Evolutionary conservation across 2,329 filamentous ascomycete genomes (phyloP), one percentile per base, ranked within the genome.

Genomic region (Nemania sp.): DNA sequence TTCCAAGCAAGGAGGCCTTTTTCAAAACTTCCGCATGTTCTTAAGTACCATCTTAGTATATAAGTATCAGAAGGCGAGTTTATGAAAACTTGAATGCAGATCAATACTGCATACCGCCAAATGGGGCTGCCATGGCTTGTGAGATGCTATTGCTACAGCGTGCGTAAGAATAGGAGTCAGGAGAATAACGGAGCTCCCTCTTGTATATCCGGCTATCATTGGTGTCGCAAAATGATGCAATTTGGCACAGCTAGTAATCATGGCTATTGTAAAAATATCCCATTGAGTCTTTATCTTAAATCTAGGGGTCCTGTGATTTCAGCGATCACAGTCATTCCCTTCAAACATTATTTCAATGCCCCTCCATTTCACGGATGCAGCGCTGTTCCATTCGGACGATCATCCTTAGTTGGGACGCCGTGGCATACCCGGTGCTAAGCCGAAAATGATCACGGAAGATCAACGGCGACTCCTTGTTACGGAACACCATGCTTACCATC

Each of bases 381-480:
- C 35, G 18, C 9, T 12, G 18, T 40, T 55, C 45, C 47, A 18
- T 42, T 32, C 56, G 42, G 56, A 45, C n/a, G 5, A 59, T 40
- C 20, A 4, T 32, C 34, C 12, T 37, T 6, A 40, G 39, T n/a
- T 25, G 5, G 34, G 21, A 37, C 42, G 29, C 49, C 46, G 25
- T 32, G 18, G 35, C 21, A 34, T 7, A 25, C 13, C 42, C 52
- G 42, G 37, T 55, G 35, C 60, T 62, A 62, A 49, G 55, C 60
- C 60, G 46, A 62, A 62, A 62, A 48, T 6, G 35, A 45, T 9
- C 11, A 49, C 60, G 60, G 60, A 62, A 59, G 55, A 48, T 55
- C 25, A 32, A 37, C 18, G 32, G 39, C 43, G 11, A 10, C 21
- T 12, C 32, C 55, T 55, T 6, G 47, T 54, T 52, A 34, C 25